A percentile compares a stretch with the other conserved stretches of the same genome.
These are phyloP conservation scores for Farysia itapuensis DNA, from an alignment of 1,284 basidiomycete species.

Conservation along the genomic window DNA sequence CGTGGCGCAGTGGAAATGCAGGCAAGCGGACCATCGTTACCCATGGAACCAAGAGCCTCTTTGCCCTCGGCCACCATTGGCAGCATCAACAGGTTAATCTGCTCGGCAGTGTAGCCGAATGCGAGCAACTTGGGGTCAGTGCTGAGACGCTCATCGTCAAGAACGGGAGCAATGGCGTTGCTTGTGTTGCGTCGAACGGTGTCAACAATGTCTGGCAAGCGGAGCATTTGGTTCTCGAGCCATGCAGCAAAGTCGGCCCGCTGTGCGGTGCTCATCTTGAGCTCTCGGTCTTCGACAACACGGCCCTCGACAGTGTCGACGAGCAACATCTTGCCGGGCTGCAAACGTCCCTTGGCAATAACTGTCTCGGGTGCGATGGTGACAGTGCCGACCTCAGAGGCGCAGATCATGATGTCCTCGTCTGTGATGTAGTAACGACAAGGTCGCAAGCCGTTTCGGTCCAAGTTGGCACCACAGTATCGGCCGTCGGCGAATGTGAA, in stretches of 20 bases:
- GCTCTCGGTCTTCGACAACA: conserved; percentile 56
- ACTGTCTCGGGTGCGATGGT: conserved; percentile 52
- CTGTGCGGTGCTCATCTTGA: conserved; percentile 55
- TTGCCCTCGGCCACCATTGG: conserved; percentile 54
- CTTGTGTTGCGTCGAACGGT: conserved; percentile 30
- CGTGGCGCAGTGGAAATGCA: conserved; percentile 53
- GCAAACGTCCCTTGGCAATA: conserved; percentile 54
- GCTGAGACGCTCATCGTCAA: conserved; percentile 47
- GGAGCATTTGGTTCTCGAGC: conserved; percentile 55
- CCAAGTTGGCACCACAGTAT: conserved; percentile 59
- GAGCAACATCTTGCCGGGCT: conserved; percentile 58
- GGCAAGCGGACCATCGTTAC: conserved; percentile 55
- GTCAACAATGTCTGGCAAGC: conserved; percentile 48
- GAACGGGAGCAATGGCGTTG: conserved; percentile 41
- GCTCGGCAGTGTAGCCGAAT: conserved; percentile 57
- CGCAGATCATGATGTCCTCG: conserved; percentile 59
- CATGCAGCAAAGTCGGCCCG: conserved; percentile 57
- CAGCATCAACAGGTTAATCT: conserved; percentile 55
- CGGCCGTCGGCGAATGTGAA: conserved; percentile 59
- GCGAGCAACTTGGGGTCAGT: conserved; percentile 55
- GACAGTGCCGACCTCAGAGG: conserved; percentile 57
- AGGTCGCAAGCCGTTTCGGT: conserved; percentile 57
- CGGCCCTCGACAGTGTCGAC: conserved; percentile 58
- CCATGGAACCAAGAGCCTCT: conserved; percentile 58
- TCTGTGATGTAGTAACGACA: conserved; percentile 58